Conservation (phyloP, 2,329 filamentous ascomycete genomes). For the Claviceps purpurea region DNA sequence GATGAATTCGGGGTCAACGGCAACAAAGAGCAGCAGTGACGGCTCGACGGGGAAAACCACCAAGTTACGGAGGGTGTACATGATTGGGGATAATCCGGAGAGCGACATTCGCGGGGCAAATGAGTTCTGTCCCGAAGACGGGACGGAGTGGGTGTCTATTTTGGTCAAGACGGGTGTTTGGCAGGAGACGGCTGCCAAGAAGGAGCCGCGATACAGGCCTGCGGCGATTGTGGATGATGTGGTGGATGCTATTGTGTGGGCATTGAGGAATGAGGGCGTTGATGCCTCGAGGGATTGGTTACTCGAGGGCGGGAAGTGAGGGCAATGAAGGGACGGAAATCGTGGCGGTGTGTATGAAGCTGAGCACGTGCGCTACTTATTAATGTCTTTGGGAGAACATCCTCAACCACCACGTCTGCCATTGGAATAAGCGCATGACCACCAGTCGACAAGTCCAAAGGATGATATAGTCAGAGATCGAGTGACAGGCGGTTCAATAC, state of each 20-base stretch:
- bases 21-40: slow-evolving; percentile 6
- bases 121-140: slow-evolving; percentile 50
- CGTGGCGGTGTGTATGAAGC: neutral
- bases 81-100: slow-evolving; percentile 84
- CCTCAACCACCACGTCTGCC: too few species aligned
- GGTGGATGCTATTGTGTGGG: slow-evolving; percentile 64
- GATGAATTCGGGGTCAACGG: slow-evolving; percentile 10
- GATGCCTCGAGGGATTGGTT: slow-evolving; percentile 21
- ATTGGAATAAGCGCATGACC: too few species aligned
- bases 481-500: too few species aligned
- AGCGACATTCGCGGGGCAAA: slow-evolving; percentile 87
- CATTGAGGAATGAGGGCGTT: slow-evolving; percentile 43
- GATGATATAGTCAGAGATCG: too few species aligned
- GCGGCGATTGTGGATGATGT: slow-evolving; percentile 61
- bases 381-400: too few species aligned
- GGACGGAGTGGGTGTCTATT: slow-evolving; percentile 64
- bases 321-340: neutral
- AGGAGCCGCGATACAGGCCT: slow-evolving; percentile 45
- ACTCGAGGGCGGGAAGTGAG: neutral
- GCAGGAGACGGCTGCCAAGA: slow-evolving; percentile 23
- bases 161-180: slow-evolving; percentile 75
- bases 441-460: too few species aligned
- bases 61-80: slow-evolving; percentile 67
- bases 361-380: too few species aligned
- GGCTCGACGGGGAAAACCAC: slow-evolving; percentile 32